phyloP scores from a whole-genome alignment of 306 rosid genomes.

The Dryas alaskensis region DNA sequence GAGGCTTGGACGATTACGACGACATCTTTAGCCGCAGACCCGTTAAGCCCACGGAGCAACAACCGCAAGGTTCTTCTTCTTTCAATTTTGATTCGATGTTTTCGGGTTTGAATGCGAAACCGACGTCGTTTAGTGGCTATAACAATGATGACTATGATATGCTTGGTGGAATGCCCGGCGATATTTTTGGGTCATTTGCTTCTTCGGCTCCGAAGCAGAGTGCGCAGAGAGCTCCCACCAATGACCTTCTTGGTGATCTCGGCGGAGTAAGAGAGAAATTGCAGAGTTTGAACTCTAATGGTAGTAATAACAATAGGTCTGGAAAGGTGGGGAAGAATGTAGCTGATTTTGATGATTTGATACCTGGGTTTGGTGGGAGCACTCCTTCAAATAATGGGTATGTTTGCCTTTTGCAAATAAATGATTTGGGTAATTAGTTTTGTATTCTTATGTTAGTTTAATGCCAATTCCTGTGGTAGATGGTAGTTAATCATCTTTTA shows the following conservation, averaged over 20 bases:
- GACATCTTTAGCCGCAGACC: conserved; percentile 51
- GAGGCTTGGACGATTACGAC: conserved; percentile 37
- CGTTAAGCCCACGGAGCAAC: conserved; percentile 28
- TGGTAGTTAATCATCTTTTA: conserved; percentile 4
- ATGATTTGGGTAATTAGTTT: neutral
- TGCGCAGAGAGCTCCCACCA: conserved; percentile 41
- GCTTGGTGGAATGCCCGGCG: conserved; percentile 61
- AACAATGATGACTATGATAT: conserved; percentile 46
- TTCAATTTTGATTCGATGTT: conserved; percentile 61
- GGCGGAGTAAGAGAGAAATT: conserved; percentile 23
- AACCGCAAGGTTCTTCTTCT: conserved; percentile 26
- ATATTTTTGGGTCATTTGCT: conserved; percentile 34
- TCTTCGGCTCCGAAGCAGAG: conserved; percentile 35
- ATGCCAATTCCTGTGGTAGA: neutral
- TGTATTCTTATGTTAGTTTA: neutral
- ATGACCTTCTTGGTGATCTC: conserved; percentile 54
- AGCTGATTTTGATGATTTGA: conserved; percentile 56
- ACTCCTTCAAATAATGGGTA: conserved; percentile 53
- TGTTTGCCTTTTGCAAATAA: neutral
- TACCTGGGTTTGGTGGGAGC: conserved; percentile 70
- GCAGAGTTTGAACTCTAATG: conserved; percentile 25
- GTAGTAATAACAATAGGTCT: conserved; percentile 6
- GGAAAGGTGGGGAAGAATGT: conserved; percentile 12
- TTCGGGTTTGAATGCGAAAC: conserved; percentile 33
- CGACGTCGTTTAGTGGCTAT: conserved; percentile 25